Base-by-base conservation (phyloP, 2,329 filamentous ascomycete species). In the Penicillium psychrosexuale region DNA sequence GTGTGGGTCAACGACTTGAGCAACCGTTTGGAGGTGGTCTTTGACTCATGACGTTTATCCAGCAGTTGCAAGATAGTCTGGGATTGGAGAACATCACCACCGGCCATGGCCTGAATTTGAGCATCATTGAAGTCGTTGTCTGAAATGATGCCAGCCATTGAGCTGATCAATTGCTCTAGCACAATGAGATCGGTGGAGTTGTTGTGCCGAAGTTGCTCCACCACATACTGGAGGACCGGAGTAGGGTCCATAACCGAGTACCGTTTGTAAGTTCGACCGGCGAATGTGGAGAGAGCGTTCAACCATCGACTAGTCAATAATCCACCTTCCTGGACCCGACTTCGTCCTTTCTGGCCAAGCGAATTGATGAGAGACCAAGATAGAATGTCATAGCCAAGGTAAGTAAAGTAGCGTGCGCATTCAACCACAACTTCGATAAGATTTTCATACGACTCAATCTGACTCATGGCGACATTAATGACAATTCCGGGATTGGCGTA, bases 371-470 rank as follows among this genome's bases (percentile, higher is more conserved):
- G 79, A 19, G 91, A 90, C 91, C 93, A 99, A 3, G 91, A 89
- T 42, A 99, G 80, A 31, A 96, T 90, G 72, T 99, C 94, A 69
- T 96, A 96, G 0, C 90, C 93, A 36, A 99, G 78, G 51, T 90
- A 86, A 1, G 93, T 96, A 64, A 97, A 97, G 70, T 97, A 97
- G 65, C 90, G 88, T 37, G 90, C 91, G 67, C 92, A 97, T 69
- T 97, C 91, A 13, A 97, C 92, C 58, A 99, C 90, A 5, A 91
- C 90, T 58, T 96, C 90, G 53, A 96, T 96, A 57, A 99, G 82
- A 69, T 97, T 99, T 69, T 89, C 89, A 71, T 99, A 99, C 0
- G 89, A 87, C 72, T 99, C 92, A 56, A 97, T 90, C 72, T 97
- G 92, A 59, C 87, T 87, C 55, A 99, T 84, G 7, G 92, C 91